A percentile compares a stretch with the other conserved stretches of the same genome.
Conservation (phyloP, 148 eudicot species). For the Vaccinium darrowii region DNA sequence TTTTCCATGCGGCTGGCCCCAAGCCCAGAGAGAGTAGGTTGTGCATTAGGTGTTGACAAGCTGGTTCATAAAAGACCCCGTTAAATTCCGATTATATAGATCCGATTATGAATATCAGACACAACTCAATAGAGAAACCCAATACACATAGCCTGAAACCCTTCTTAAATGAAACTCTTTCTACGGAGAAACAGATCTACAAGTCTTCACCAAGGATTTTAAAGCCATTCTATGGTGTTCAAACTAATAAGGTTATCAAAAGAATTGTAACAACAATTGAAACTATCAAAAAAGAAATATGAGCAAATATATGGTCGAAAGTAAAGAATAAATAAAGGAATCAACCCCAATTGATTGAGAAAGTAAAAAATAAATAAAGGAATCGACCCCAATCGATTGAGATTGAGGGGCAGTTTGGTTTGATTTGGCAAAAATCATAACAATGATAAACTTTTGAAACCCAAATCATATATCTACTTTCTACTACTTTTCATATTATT, state of each 20-base stretch:
- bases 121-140: background rate
- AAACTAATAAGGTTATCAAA: too few species aligned
- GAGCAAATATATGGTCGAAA: too few species aligned
- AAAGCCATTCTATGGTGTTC: too few species aligned
- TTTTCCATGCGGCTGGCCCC: background rate
- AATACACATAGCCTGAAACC: background rate
- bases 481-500: background rate
- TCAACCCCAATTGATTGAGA: background rate
- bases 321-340: too few species aligned
- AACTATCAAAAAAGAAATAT: too few species aligned
- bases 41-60: background rate
- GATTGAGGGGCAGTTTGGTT: background rate
- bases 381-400: background rate
- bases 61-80: background rate
- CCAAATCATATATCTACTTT: background rate
- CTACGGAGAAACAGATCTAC: too few species aligned
- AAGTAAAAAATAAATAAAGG: too few species aligned
- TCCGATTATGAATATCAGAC: background rate
- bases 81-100: background rate
- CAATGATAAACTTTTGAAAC: background rate
- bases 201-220: too few species aligned
- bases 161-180: too few species aligned
- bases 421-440: background rate
- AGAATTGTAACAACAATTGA: too few species aligned
- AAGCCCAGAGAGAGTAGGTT: background rate